These are phyloP conservation scores for Toxoplasma gondii DNA, from an alignment of 169 alveolate genomes.

Conservation along the genomic window DNA sequence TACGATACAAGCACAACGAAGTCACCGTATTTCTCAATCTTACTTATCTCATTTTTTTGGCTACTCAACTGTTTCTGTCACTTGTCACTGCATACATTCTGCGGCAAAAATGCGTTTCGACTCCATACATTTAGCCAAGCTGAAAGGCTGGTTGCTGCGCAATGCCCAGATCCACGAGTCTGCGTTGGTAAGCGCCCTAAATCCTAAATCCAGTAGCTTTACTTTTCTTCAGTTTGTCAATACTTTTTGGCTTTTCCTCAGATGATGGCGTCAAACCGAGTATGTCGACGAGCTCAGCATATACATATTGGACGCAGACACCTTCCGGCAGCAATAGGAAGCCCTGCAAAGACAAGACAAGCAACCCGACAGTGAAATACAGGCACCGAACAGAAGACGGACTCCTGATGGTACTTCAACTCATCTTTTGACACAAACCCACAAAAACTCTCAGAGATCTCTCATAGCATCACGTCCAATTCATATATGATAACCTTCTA, in stretches of 20 bases:
- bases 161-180: too few relatives aligned
- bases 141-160: too few relatives aligned
- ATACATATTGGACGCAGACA: not conserved
- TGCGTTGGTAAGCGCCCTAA: too few relatives aligned
- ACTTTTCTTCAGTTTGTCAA: not conserved
- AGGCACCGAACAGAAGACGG: not conserved
- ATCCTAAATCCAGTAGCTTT: too few relatives aligned
- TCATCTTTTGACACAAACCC: not conserved
- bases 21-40: too few relatives aligned
- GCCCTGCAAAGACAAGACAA: not conserved
- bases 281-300: not conserved
- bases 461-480: not conserved
- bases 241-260: not conserved
- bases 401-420: not conserved
- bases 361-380: not conserved
- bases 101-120: too few relatives aligned
- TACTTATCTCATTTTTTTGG: too few relatives aligned
- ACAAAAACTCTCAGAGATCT: not conserved
- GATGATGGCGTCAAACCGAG: not conserved
- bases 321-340: slow-evolving; percentile 7
- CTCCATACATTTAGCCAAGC: too few relatives aligned
- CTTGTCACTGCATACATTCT: too few relatives aligned
- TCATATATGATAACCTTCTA: not conserved
- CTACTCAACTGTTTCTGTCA: too few relatives aligned
- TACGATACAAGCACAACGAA: too few relatives aligned